Evolutionary conservation across 345 rosid genomes (phyloP).

Genomic region (Mercurialis annua): DNA sequence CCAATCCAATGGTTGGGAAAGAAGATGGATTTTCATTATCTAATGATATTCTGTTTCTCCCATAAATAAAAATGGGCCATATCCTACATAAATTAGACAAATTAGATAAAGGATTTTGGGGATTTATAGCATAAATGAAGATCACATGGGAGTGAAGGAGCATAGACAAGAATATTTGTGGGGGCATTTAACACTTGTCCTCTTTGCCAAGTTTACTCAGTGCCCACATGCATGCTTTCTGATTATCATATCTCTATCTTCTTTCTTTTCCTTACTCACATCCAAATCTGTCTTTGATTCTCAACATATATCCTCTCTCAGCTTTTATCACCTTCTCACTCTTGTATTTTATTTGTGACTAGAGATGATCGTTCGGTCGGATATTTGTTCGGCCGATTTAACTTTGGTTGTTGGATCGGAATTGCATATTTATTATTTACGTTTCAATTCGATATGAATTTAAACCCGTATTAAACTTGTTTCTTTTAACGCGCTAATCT

Average conservation of each 20-base stretch:
- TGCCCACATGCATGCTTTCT: conserved; percentile 17
- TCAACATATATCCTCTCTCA: background rate
- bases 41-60: background rate
- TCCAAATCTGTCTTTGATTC: too few species aligned
- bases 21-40: background rate
- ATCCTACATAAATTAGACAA: conserved; percentile 18
- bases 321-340: background rate
- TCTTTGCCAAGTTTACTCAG: conserved; percentile 11
- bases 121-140: background rate
- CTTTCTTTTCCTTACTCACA: too few species aligned
- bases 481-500: too few species aligned
- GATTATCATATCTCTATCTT: too few species aligned
- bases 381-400: too few species aligned
- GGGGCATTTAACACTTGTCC: conserved; percentile 19
- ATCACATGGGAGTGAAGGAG: conserved; percentile 20
- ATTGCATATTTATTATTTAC: too few species aligned
- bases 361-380: too few species aligned
- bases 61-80: conserved; percentile 5
- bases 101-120: conserved; percentile 3
- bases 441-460: too few species aligned
- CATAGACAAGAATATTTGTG: conserved; percentile 19
- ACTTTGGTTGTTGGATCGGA: too few species aligned
- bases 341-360: too few species aligned
- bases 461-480: too few species aligned
- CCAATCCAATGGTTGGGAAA: background rate